Evolutionary conservation across 2,329 filamentous ascomycete species (phyloP).

Genomic region (Trichocomaceae sp.): DNA sequence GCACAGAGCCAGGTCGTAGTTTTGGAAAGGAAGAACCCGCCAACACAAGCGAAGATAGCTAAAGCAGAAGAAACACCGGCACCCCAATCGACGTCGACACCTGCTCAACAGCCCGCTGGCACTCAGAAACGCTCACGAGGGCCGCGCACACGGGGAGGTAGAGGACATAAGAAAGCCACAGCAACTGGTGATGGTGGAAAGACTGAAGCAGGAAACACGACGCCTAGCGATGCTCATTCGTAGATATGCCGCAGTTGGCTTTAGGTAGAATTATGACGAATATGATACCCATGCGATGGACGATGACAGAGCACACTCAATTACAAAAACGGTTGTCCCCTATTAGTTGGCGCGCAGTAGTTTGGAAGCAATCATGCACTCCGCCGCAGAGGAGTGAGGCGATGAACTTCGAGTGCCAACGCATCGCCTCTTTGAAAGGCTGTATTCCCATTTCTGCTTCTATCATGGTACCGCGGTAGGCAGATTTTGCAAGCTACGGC

Average conservation of each 20-base stretch:
- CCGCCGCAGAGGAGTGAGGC: too few relatives aligned
- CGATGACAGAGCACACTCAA: background rate
- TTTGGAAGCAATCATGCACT: too few relatives aligned
- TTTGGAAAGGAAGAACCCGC: conserved; percentile 51
- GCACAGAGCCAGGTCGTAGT: conserved; percentile 83
- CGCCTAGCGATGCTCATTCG: conserved; percentile 2
- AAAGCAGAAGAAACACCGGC: conserved; percentile 7
- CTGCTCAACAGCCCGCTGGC: background rate
- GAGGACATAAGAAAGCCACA: conserved; percentile 10
- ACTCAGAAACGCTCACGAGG: conserved; percentile 12
- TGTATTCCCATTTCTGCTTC: too few relatives aligned
- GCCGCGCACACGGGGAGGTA: conserved; percentile 10
- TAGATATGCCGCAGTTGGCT: background rate
- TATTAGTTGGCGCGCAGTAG: too few relatives aligned
- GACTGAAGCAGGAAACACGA: background rate
- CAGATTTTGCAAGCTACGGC: too few relatives aligned
- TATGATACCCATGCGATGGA: conserved; percentile 10
- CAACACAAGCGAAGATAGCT: conserved; percentile 6
- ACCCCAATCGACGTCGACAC: conserved; percentile 5
- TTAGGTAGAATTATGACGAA: conserved; percentile 1
- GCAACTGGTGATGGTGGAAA: conserved; percentile 5
- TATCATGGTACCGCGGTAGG: too few relatives aligned
- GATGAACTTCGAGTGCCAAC: too few relatives aligned
- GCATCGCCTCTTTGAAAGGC: too few relatives aligned
- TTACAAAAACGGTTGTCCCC: too few relatives aligned